These are phyloP conservation scores for Vitis hybrid DNA, from an alignment of 177 flowering plant species.

Conservation along the genomic window DNA sequence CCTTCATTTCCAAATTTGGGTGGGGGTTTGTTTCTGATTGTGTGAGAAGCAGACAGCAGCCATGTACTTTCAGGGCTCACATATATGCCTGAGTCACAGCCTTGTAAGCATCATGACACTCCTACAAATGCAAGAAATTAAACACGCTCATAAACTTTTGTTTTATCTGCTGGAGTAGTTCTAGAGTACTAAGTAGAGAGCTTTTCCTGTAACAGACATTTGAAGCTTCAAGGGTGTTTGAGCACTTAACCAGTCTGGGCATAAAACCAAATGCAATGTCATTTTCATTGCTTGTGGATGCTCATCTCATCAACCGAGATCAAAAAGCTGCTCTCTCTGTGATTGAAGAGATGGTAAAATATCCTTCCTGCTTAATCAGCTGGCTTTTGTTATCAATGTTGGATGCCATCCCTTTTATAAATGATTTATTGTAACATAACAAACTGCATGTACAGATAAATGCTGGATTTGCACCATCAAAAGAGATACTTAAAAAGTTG, in stretches of 20 bases:
- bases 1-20: too few species aligned
- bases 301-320: slow-evolving; percentile 82
- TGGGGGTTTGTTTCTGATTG: too few species aligned
- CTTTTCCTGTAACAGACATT: slow-evolving; percentile 54
- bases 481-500: slow-evolving; percentile 66
- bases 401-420: neutral
- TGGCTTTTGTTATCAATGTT: neutral
- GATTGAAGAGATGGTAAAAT: slow-evolving; percentile 74
- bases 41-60: too few species aligned
- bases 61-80: neutral
- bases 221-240: slow-evolving; percentile 87
- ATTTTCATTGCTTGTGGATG: slow-evolving; percentile 82
- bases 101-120: too few species aligned
- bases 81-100: too few species aligned
- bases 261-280: slow-evolving; percentile 83
- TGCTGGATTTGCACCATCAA: slow-evolving; percentile 73
- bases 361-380: neutral
- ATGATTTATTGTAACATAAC: neutral
- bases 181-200: neutral
- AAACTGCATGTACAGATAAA: slow-evolving; percentile 42
- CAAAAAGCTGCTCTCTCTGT: slow-evolving; percentile 72
- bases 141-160: neutral
- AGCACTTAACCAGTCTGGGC: slow-evolving; percentile 72
- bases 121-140: neutral
- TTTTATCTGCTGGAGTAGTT: slow-evolving; percentile 1